phyloP scores from a whole-genome alignment of 441 rosid genomes.

The Gossypium lobatum region DNA sequence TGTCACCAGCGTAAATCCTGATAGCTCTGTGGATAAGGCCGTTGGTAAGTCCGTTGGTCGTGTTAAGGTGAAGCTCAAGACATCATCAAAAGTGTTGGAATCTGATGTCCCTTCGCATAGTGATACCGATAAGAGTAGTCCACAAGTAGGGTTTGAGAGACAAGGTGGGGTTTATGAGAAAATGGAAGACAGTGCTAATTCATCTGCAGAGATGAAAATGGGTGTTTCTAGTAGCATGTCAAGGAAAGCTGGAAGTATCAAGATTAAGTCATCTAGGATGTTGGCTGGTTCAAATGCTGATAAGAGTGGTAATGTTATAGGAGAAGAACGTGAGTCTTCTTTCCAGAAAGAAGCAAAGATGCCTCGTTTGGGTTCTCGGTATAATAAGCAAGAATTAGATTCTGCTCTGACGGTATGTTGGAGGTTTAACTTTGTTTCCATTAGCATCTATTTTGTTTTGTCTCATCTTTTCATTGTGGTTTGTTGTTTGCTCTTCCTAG shows the following conservation, averaged over 20 bases:
- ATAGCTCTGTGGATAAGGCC: slow-evolving; percentile 48
- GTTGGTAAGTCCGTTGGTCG: slow-evolving; percentile 47
- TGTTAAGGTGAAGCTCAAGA: slow-evolving; percentile 81
- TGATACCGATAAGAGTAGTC: slow-evolving; percentile 61
- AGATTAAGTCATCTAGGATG: slow-evolving; percentile 57
- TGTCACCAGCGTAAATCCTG: slow-evolving; percentile 45
- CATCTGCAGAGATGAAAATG: slow-evolving; percentile 40
- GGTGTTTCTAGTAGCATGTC: slow-evolving; percentile 38
- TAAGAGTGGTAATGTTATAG: slow-evolving; percentile 23
- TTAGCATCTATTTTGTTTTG: neutral
- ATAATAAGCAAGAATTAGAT: slow-evolving; percentile 65
- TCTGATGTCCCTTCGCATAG: slow-evolving; percentile 37
- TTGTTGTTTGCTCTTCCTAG: slow-evolving; percentile 24
- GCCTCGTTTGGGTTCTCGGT: slow-evolving; percentile 28
- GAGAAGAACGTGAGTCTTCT: slow-evolving; percentile 29
- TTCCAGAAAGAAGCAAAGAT: slow-evolving; percentile 39
- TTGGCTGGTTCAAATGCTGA: slow-evolving; percentile 36
- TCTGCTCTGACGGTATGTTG: slow-evolving; percentile 57
- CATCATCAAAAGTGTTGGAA: slow-evolving; percentile 44
- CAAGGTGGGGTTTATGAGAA: slow-evolving; percentile 39
- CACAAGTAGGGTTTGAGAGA: slow-evolving; percentile 43
- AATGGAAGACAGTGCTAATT: slow-evolving; percentile 52
- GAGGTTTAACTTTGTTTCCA: neutral
- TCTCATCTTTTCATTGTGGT: neutral
- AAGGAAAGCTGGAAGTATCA: slow-evolving; percentile 75